A percentile compares a stretch with the other conserved stretches of the same genome.
Evolutionary conservation across 2,329 filamentous ascomycete species (phyloP).

Genomic region (Ophiostoma triangulosporum): DNA sequence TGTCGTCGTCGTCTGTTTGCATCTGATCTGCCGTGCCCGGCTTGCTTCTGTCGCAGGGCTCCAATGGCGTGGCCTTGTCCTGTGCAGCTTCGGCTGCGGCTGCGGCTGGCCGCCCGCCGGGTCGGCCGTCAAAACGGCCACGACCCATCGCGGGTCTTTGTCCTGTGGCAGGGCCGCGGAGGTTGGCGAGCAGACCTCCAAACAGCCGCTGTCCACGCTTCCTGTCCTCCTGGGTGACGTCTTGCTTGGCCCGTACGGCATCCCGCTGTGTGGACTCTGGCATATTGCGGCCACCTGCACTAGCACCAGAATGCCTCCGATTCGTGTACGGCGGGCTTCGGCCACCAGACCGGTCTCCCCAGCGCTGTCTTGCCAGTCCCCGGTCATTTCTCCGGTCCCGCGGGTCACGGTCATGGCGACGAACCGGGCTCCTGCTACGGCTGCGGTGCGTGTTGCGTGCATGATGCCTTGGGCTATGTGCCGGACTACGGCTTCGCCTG

Average conservation of each 20-base stretch:
- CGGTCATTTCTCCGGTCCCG: background rate
- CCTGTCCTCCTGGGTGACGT: constrained; percentile 55
- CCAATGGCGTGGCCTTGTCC: background rate
- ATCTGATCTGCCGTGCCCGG: constrained; percentile 48
- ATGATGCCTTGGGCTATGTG: background rate
- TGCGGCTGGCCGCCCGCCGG: constrained; percentile 28
- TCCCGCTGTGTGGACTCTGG: constrained; percentile 1
- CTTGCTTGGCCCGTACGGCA: constrained; percentile 13
- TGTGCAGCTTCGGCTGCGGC: constrained; percentile 57
- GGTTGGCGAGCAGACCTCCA: constrained; percentile 63
- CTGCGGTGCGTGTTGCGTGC: background rate
- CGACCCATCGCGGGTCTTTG: background rate
- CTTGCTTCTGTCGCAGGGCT: constrained; percentile 43
- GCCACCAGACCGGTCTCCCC: background rate
- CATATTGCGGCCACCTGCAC: background rate
- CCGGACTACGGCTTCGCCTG: background rate
- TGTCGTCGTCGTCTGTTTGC: constrained; percentile 58
- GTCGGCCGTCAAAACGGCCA: constrained; percentile 48
- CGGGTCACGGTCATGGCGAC: background rate
- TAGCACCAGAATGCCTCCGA: background rate
- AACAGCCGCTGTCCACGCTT: constrained; percentile 78
- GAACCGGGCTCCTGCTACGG: background rate
- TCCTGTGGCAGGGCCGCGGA: constrained; percentile 22
- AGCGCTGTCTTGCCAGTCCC: background rate
- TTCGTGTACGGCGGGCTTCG: background rate